phyloP scores from a whole-genome alignment of 1,284 basidiomycete genomes.

The Termitomyces sp. region DNA sequence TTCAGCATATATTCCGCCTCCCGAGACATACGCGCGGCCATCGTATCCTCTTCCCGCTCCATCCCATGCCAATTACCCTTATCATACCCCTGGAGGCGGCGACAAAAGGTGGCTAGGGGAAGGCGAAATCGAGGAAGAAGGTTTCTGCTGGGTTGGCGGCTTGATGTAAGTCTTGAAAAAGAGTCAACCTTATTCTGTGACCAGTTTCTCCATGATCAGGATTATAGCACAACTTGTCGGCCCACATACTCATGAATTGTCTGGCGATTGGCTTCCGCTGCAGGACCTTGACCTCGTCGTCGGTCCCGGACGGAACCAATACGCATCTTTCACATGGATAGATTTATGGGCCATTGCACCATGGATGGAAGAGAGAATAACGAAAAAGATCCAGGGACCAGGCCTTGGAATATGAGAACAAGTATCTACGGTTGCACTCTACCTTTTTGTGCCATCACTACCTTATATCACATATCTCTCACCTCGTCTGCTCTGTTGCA shows the following conservation, averaged over 20 bases:
- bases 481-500: neutral
- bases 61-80: slow-evolving; percentile 60
- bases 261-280: slow-evolving; percentile 29
- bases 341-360: slow-evolving; percentile 70
- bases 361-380: slow-evolving; percentile 64
- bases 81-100: slow-evolving; percentile 60
- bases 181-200: neutral
- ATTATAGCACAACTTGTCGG: slow-evolving; percentile 59
- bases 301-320: slow-evolving; percentile 49
- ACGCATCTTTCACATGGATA: slow-evolving; percentile 61
- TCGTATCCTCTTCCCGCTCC: slow-evolving; percentile 51
- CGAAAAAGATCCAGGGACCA: slow-evolving; percentile 58
- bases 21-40: slow-evolving; percentile 37
- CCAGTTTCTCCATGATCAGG: slow-evolving; percentile 31
- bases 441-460: slow-evolving; percentile 6
- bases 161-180: slow-evolving; percentile 47
- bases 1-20: slow-evolving; percentile 18
- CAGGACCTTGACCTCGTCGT: slow-evolving; percentile 48
- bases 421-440: neutral
- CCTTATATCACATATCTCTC: slow-evolving; percentile 1
- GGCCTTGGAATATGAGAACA: slow-evolving; percentile 52
- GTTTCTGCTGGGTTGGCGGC: slow-evolving; percentile 67
- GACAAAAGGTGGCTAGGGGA: slow-evolving; percentile 61
- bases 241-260: slow-evolving; percentile 34
- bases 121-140: slow-evolving; percentile 51